Conservation (phyloP, 2,329 filamentous ascomycete species). For the Cladosporium sp. region DNA sequence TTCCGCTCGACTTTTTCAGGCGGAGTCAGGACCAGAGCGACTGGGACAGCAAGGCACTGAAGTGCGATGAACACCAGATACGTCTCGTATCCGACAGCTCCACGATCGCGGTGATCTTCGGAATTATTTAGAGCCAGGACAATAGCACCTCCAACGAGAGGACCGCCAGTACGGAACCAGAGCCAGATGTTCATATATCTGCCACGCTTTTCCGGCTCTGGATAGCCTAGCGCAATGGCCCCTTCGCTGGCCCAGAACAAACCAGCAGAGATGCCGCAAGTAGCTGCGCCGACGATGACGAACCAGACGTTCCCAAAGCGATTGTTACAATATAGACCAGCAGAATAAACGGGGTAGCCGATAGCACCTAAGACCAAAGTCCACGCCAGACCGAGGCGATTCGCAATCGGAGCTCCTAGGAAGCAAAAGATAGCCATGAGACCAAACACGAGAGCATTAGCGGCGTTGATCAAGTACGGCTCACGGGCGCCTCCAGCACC, state of each 20-base stretch:
- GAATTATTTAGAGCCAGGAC: conserved; percentile 35
- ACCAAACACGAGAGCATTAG: conserved; percentile 48
- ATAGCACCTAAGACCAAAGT: conserved; percentile 43
- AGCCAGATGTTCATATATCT: conserved; percentile 47
- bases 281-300: conserved; percentile 45
- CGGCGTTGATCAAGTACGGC: conserved; percentile 50
- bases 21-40: conserved; percentile 37
- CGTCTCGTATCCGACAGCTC: conserved; percentile 33
- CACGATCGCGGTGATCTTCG: conserved; percentile 18
- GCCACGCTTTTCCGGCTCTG: conserved; percentile 45
- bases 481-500: conserved; percentile 51
- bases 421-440: conserved; percentile 46
- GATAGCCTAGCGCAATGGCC: conserved; percentile 47
- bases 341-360: conserved; percentile 47
- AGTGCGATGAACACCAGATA: conserved; percentile 43
- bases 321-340: conserved; percentile 48
- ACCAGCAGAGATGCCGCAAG: conserved; percentile 47
- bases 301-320: conserved; percentile 50
- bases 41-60: conserved; percentile 34
- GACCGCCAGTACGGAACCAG: conserved; percentile 49
- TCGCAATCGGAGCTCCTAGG: conserved; percentile 46
- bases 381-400: conserved; percentile 45
- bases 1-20: conserved; percentile 41
- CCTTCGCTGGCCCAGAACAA: conserved; percentile 51
- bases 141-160: conserved; percentile 45